phyloP scores from a whole-genome alignment of 495 filamentous ascomycete genomes.

The Rhizodiscina lignyota region DNA sequence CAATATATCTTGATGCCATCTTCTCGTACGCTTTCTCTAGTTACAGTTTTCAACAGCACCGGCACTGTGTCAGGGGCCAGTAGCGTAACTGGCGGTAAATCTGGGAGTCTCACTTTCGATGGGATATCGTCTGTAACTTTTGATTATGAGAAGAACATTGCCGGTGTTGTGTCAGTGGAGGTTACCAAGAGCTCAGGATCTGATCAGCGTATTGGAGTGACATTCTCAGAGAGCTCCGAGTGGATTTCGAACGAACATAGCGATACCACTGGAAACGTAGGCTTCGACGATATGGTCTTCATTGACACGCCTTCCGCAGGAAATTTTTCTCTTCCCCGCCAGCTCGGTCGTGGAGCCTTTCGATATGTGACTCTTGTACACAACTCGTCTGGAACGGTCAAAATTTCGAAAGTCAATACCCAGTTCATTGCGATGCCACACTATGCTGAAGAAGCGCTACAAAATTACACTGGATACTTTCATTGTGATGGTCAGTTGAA shows the following conservation, averaged over 20 bases:
- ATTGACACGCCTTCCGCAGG: slow-evolving; percentile 19
- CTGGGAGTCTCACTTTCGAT: slow-evolving; percentile 17
- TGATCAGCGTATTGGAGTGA: slow-evolving; percentile 25
- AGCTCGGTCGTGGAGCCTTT: slow-evolving; percentile 26
- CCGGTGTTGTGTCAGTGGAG: slow-evolving; percentile 23
- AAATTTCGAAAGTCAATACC: slow-evolving; percentile 10
- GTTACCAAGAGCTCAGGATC: slow-evolving; percentile 14
- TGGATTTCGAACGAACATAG: slow-evolving; percentile 25
- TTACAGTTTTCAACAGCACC: slow-evolving; percentile 8
- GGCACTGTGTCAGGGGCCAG: slow-evolving; percentile 5
- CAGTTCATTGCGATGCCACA: slow-evolving; percentile 15
- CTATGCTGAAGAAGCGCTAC: slow-evolving; percentile 8
- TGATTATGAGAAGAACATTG: slow-evolving; percentile 31
- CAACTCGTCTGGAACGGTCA: slow-evolving; percentile 11
- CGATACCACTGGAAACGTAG: slow-evolving; percentile 27
- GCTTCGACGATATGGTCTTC: slow-evolving; percentile 25
- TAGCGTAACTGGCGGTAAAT: neutral
- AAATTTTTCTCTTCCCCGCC: slow-evolving; percentile 16
- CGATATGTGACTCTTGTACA: slow-evolving; percentile 24
- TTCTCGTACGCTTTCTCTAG: neutral
- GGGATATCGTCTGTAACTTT: slow-evolving; percentile 25
- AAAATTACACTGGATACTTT: slow-evolving; percentile 31
- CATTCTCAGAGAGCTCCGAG: slow-evolving; percentile 26
- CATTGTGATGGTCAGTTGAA: slow-evolving; percentile 21
- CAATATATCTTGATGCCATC: neutral